phyloP scores from a whole-genome alignment of 1,284 basidiomycete species.

The Boletus semigastroideus region DNA sequence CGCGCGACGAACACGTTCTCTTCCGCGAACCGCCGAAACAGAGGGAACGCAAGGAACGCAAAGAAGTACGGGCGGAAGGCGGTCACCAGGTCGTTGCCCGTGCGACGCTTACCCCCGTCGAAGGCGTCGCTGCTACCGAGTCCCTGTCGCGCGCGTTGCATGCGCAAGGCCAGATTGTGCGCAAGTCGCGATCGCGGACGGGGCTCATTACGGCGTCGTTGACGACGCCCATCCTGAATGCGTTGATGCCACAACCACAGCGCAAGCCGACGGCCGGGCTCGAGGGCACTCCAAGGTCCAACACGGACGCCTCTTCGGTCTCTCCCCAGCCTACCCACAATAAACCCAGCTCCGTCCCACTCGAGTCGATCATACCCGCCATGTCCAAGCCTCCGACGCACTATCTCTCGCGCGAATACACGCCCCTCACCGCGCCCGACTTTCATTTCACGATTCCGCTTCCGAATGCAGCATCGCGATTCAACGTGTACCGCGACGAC shows the following conservation, averaged over 20 bases:
- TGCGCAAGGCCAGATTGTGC: conserved; percentile 32
- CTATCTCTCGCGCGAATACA: conserved; percentile 71
- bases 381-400: conserved; percentile 86
- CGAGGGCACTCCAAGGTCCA: conserved; percentile 29
- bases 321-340: conserved; percentile 24
- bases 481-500: conserved; percentile 53
- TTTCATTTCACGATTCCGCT: conserved; percentile 67
- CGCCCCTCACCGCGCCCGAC: conserved; percentile 63
- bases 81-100: conserved; percentile 37
- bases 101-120: conserved; percentile 41
- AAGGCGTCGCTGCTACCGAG: conserved; percentile 44
- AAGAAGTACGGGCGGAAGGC: conserved; percentile 23
- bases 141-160: conserved; percentile 45
- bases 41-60: conserved; percentile 47
- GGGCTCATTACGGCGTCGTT: conserved; percentile 38
- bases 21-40: conserved; percentile 47
- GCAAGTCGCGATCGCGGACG: conserved; percentile 39
- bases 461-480: conserved; percentile 54
- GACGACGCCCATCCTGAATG: conserved; percentile 57
- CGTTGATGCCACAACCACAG: conserved; percentile 54
- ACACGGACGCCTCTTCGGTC: conserved; percentile 9
- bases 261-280: conserved; percentile 36
- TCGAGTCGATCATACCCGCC: conserved; percentile 87
- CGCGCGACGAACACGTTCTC: conserved; percentile 64
- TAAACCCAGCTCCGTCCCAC: conserved; percentile 69